Evolutionary conservation across 202 grass and related monocot genomes (phyloP), one percentile per base, ranked within the genome.

Genomic region (Bolboschoenoplectus hybrid): DNA sequence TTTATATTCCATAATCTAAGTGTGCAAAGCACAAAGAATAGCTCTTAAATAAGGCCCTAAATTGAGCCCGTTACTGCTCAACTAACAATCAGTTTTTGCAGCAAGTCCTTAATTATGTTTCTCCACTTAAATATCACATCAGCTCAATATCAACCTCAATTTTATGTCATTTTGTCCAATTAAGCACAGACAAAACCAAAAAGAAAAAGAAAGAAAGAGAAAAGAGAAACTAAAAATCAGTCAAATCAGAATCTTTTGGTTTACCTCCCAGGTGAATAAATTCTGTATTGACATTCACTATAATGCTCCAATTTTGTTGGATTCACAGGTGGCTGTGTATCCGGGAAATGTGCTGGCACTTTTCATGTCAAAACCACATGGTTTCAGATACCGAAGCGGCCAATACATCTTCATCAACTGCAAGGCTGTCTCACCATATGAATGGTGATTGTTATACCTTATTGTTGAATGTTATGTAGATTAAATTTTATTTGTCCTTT

Each of bases 341-440:
- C 90, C 91, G 11, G 92, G 94, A 78, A 89, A 91, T 86, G 94
- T 97, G 70, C 82, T 97, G 55, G 90, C 94, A 72, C 94, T 97
- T 52, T 92, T 94, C 69, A 92, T 97, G 90, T 94, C 94, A 9
- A 97, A 97, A 86, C 94, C 94, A 72, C 75, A 75, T 82, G 92
- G 92, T 88, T 97, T 97, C 84, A 91, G 75, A 86, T 97, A 97
- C 13, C 61, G 85, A 4, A 97, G 94, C 61, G 94, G 94, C 70
- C 94, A 97, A 68, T 97, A 97, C 86, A 92, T 94, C 85, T 94
- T 94, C 38, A 83, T 97, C 80, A 97, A 97, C 63, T 94, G 92
- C 46, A 47, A 65, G 65, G 88, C 90, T 0, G 94, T 97, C 1
- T 97, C 94, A 86, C 94, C 94, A 56, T 97, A 91, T 82, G 90